Conservation (phyloP, 2,329 filamentous ascomycete genomes). For the Taxawa tesnikishii region DNA sequence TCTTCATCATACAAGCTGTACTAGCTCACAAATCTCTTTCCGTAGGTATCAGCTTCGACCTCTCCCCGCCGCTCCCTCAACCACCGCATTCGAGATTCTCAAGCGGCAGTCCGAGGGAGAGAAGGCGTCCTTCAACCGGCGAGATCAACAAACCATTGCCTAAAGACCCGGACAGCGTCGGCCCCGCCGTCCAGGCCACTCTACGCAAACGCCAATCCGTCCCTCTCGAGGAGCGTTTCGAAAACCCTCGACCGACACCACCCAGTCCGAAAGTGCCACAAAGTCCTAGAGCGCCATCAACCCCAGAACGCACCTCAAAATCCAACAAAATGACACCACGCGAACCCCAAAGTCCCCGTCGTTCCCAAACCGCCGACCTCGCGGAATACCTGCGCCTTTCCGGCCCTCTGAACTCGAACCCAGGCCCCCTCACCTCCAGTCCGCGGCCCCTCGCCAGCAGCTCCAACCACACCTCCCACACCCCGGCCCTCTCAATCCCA, state of each 20-base stretch:
- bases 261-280: neutral
- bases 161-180: constrained; percentile 10
- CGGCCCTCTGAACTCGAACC: neutral
- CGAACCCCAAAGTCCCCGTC: constrained; percentile 1
- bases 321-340: constrained; percentile 4
- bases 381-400: constrained; percentile 3
- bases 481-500: too few species aligned
- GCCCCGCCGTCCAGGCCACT: constrained; percentile 8
- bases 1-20: too few species aligned
- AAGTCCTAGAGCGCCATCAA: neutral
- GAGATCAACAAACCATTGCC: constrained; percentile 15
- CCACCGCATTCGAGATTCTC: constrained; percentile 1
- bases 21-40: too few species aligned
- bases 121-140: constrained; percentile 7
- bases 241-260: constrained; percentile 2
- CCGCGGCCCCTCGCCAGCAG: too few species aligned
- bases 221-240: constrained; percentile 7
- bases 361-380: constrained; percentile 2
- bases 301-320: neutral
- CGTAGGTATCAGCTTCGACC: neutral
- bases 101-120: constrained; percentile 6
- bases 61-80: too few species aligned
- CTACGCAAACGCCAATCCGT: constrained; percentile 7
- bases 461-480: too few species aligned
- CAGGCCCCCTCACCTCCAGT: neutral